phyloP scores from a whole-genome alignment of 208 protist genomes.

The Leishmania amazonensis region DNA sequence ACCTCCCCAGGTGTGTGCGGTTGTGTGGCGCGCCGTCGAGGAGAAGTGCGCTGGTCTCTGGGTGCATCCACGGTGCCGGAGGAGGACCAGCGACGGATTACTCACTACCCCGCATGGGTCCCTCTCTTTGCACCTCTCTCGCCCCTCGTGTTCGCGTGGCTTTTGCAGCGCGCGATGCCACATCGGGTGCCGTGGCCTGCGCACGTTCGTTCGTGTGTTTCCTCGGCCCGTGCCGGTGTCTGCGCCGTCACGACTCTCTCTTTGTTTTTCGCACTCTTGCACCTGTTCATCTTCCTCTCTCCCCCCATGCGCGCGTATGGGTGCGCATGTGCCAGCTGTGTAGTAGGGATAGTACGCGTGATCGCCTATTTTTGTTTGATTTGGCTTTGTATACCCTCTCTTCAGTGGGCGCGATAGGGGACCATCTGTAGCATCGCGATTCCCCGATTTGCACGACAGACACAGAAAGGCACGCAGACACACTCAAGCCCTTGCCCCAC shows the following conservation, averaged over 20 bases:
- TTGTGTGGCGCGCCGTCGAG: background rate
- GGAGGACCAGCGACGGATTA: background rate
- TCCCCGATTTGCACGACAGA: background rate
- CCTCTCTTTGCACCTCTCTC: background rate
- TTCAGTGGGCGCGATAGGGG: background rate
- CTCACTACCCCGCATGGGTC: background rate
- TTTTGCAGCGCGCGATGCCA: background rate
- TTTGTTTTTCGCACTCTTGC: background rate
- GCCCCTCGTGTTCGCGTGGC: background rate
- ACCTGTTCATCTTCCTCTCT: slow-evolving; percentile 4
- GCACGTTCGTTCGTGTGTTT: background rate
- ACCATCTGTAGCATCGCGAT: background rate
- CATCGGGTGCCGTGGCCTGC: background rate
- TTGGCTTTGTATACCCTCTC: background rate
- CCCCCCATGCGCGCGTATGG: background rate
- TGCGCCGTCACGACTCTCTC: background rate
- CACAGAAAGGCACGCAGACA: background rate
- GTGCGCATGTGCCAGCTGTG: background rate
- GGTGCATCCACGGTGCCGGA: background rate
- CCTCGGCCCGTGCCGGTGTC: background rate
- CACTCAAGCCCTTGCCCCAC: background rate
- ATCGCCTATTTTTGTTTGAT: background rate
- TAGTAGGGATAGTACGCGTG: background rate
- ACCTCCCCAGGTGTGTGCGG: background rate
- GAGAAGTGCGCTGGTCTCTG: background rate